Evolutionary conservation across 164 flowering plant genomes (phyloP).

Genomic region (Platanus orientalis): DNA sequence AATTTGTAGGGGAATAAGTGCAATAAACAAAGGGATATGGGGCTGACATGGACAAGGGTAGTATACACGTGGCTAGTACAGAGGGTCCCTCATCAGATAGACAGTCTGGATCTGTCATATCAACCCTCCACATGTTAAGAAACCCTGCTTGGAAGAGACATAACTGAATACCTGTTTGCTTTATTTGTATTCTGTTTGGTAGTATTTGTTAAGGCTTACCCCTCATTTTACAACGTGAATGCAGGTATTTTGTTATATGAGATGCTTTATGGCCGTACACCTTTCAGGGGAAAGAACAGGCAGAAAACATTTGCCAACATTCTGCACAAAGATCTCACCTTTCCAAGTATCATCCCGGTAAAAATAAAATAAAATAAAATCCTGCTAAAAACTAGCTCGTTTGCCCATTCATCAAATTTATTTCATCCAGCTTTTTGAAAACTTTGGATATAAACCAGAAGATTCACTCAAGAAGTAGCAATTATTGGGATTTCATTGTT

Average conservation of each 20-base stretch:
- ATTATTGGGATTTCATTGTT: not conserved
- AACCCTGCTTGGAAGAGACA: no score
- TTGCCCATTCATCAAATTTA: no score
- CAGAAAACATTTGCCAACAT: constrained; percentile 93
- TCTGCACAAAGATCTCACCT: constrained; percentile 88
- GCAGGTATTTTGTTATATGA: constrained; percentile 89
- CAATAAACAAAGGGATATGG: no score
- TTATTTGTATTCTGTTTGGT: not conserved
- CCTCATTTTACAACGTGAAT: constrained; percentile 4
- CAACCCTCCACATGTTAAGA: no score
- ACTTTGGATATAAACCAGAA: not conserved
- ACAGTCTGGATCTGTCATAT: no score
- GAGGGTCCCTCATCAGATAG: no score
- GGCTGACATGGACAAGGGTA: no score
- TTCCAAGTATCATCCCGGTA: constrained; percentile 91
- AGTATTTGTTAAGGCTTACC: not conserved
- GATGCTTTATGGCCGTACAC: constrained; percentile 97
- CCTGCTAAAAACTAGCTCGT: not conserved
- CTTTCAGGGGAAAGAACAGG: constrained; percentile 93
- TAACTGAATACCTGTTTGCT: no score
- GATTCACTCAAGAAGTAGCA: not conserved
- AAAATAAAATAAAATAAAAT: constrained; percentile 8
- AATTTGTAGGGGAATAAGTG: no score
- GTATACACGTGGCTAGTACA: no score
- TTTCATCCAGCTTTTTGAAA: not conserved